These are phyloP conservation scores for Stephania yunnanensis DNA, from an alignment of 164 flowering plant species.

Conservation along the genomic window DNA sequence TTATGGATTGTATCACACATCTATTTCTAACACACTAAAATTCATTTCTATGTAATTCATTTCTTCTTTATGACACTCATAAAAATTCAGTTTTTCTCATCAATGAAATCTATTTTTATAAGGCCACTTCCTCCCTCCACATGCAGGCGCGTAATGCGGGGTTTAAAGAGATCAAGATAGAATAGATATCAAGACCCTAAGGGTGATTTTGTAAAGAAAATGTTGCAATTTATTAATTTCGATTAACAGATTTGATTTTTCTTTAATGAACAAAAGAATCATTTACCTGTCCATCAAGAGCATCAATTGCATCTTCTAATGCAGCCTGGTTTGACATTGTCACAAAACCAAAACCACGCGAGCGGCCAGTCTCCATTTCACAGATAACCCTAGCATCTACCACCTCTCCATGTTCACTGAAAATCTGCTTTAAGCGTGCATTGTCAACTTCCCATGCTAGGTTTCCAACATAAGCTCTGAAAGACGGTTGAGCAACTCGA, in stretches of 20 bases:
- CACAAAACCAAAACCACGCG: conserved; percentile 72
- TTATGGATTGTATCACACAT: too few relatives aligned
- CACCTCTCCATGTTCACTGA: conserved; percentile 65
- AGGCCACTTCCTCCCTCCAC: too few relatives aligned
- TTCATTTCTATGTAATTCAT: too few relatives aligned
- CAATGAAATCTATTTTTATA: too few relatives aligned
- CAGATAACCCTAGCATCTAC: conserved; percentile 49
- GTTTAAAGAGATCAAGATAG: background rate
- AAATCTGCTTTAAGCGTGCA: conserved; percentile 50
- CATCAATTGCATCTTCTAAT: conserved; percentile 77
- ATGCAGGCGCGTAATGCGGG: too few relatives aligned
- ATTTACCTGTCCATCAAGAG: conserved; percentile 88
- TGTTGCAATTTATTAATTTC: too few relatives aligned
- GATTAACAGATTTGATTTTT: background rate
- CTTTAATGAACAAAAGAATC: background rate
- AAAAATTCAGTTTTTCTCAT: too few relatives aligned
- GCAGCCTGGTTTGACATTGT: conserved; percentile 60
- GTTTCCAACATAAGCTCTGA: conserved; percentile 57
- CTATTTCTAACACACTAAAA: too few relatives aligned
- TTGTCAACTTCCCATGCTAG: conserved; percentile 60
- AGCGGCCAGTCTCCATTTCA: conserved; percentile 55
- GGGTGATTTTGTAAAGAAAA: background rate
- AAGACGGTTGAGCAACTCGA: conserved; percentile 36
- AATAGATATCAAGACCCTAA: background rate
- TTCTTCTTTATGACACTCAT: too few relatives aligned